phyloP scores from a whole-genome alignment of 1,139 yeast genomes.

The Hansenula anomala region DNA sequence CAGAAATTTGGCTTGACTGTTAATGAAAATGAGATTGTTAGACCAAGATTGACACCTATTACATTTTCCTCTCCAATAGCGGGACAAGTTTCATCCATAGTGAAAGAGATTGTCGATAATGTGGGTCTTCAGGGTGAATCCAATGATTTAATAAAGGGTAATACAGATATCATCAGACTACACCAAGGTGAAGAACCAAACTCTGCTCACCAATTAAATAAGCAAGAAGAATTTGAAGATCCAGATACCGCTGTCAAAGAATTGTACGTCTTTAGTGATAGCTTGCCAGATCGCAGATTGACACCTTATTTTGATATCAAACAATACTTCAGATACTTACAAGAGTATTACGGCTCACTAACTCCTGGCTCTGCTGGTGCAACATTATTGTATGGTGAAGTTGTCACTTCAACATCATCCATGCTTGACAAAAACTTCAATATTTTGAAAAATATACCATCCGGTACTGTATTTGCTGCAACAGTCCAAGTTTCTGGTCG shows the following conservation, averaged over 20 bases:
- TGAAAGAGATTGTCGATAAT: conserved; percentile 23
- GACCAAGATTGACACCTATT: conserved; percentile 69
- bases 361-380: conserved; percentile 49
- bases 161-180: conserved; percentile 49
- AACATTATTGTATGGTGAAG: conserved; percentile 73
- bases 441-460: conserved; percentile 56
- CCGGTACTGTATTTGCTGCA: conserved; percentile 53
- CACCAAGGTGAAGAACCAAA: conserved; percentile 29
- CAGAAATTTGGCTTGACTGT: conserved; percentile 63
- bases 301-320: conserved; percentile 73
- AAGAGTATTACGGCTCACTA: conserved; percentile 23
- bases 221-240: conserved; percentile 37
- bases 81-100: conserved; percentile 10
- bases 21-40: conserved; percentile 40
- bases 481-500: conserved; percentile 86
- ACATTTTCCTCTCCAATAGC: conserved; percentile 23
- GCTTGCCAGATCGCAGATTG: conserved; percentile 39
- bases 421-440: conserved; percentile 69
- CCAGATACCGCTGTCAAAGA: conserved; percentile 53
- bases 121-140: conserved; percentile 38
- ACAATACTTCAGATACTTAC: conserved; percentile 47
- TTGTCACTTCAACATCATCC: conserved; percentile 81
- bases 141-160: conserved; percentile 42
- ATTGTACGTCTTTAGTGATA: conserved; percentile 34
- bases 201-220: conserved; percentile 17